phyloP scores from a whole-genome alignment of 2,329 filamentous ascomycete genomes.

The Neonectria faginata region DNA sequence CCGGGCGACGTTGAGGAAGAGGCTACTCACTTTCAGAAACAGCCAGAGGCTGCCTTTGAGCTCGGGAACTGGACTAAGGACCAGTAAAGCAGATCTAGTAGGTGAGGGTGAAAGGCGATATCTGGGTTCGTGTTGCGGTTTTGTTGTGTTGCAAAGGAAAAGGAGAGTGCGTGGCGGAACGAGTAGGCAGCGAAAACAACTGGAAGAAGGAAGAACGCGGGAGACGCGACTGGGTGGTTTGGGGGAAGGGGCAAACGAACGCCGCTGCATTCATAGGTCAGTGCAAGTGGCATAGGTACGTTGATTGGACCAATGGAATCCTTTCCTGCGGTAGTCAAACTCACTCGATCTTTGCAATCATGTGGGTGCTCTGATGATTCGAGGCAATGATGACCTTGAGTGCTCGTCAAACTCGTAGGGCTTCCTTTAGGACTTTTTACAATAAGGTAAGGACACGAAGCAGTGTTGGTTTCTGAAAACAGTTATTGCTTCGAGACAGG shows the following conservation, averaged over 20 bases:
- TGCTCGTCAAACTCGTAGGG: too few species aligned
- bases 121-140: neutral
- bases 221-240: neutral
- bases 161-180: neutral
- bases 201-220: constrained; percentile 12
- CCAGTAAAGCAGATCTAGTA: neutral
- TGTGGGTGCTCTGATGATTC: neutral
- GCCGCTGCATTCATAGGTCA: neutral
- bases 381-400: neutral
- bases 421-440: too few species aligned
- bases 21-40: neutral
- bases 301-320: too few species aligned
- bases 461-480: too few species aligned
- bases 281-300: too few species aligned
- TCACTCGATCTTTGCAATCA: too few species aligned
- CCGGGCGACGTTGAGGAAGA: neutral
- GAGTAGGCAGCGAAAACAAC: neutral
- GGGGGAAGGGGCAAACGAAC: neutral
- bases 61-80: neutral
- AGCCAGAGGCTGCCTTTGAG: neutral
- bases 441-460: too few species aligned
- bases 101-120: neutral
- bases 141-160: neutral
- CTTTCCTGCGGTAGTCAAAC: too few species aligned
- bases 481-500: too few species aligned